Percentiles rank a stretch among this genome's conserved stretches.
phyloP scores from a whole-genome alignment of 495 filamentous ascomycete genomes.

The Pyrenopolyporus hunteri region DNA sequence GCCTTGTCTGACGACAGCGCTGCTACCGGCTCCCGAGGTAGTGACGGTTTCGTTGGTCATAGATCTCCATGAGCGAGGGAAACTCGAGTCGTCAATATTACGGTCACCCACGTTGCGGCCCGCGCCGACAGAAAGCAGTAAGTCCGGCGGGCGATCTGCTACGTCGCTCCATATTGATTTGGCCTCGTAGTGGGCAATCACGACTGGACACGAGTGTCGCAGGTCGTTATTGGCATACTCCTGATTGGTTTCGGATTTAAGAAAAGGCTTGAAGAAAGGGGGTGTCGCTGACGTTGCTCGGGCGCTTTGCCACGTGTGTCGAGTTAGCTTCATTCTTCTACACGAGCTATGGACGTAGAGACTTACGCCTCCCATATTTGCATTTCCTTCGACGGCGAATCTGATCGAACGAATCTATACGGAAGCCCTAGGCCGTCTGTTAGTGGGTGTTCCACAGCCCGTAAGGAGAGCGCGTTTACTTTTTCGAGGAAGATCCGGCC shows the following conservation, averaged over 20 bases:
- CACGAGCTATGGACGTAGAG: background rate
- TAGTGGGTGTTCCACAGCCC: background rate
- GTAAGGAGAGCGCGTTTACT: slow-evolving; percentile 4
- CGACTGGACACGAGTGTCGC: slow-evolving; percentile 55
- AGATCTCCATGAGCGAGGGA: slow-evolving; percentile 22
- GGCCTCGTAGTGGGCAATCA: slow-evolving; percentile 53
- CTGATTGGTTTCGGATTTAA: slow-evolving; percentile 43
- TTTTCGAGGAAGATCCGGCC: slow-evolving; percentile 26
- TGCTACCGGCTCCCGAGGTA: slow-evolving; percentile 3
- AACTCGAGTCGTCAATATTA: slow-evolving; percentile 20
- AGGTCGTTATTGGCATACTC: slow-evolving; percentile 55
- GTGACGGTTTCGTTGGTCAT: slow-evolving; percentile 35
- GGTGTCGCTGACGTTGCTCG: slow-evolving; percentile 59
- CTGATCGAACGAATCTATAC: slow-evolving; percentile 54
- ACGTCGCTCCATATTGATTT: slow-evolving; percentile 56
- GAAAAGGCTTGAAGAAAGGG: slow-evolving; percentile 54
- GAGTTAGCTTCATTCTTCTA: slow-evolving; percentile 19
- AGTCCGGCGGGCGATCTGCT: slow-evolving; percentile 46
- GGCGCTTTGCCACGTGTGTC: slow-evolving; percentile 34
- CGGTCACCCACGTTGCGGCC: slow-evolving; percentile 38
- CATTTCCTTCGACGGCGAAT: slow-evolving; percentile 49
- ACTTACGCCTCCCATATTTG: slow-evolving; percentile 61
- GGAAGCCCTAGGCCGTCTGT: slow-evolving; percentile 17
- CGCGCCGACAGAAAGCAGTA: slow-evolving; percentile 58
- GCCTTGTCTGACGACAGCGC: slow-evolving; percentile 38